Conservation (phyloP, 306 rosid species). For the Fragaria nilgerrensis region DNA sequence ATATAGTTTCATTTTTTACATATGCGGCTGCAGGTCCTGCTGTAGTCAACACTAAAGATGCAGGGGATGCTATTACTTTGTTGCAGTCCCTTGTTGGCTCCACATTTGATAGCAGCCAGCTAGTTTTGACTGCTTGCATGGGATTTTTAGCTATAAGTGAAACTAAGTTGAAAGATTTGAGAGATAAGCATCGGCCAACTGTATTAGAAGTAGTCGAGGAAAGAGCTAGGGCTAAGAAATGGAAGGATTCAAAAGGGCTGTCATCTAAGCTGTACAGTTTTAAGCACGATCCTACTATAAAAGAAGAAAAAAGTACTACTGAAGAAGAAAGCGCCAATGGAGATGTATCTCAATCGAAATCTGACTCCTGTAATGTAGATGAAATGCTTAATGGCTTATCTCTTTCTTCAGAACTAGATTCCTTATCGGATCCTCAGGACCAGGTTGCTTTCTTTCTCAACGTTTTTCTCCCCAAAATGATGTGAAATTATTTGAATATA, state of each 20-base stretch:
- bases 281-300: constrained; percentile 60
- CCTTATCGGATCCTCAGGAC: constrained; percentile 78
- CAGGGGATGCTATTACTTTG: constrained; percentile 86
- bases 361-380: constrained; percentile 46
- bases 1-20: constrained; percentile 1
- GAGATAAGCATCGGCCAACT: constrained; percentile 77
- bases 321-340: constrained; percentile 37
- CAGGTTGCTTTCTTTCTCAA: constrained; percentile 60
- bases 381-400: constrained; percentile 56
- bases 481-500: neutral
- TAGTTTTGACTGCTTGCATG: constrained; percentile 91
- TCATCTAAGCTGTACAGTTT: constrained; percentile 88
- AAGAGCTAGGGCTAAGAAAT: constrained; percentile 62
- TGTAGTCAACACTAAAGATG: constrained; percentile 78
- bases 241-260: constrained; percentile 86
- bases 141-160: constrained; percentile 84
- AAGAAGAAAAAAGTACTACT: constrained; percentile 42
- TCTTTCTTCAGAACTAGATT: constrained; percentile 57
- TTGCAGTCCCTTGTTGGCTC: constrained; percentile 84
- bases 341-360: constrained; percentile 28
- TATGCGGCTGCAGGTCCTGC: constrained; percentile 63
- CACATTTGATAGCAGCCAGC: constrained; percentile 96
- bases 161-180: constrained; percentile 63
- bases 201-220: constrained; percentile 65
- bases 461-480: neutral